phyloP scores from a whole-genome alignment of 139 green algal genomes.

The Protoeuglena noctilucae region DNA sequence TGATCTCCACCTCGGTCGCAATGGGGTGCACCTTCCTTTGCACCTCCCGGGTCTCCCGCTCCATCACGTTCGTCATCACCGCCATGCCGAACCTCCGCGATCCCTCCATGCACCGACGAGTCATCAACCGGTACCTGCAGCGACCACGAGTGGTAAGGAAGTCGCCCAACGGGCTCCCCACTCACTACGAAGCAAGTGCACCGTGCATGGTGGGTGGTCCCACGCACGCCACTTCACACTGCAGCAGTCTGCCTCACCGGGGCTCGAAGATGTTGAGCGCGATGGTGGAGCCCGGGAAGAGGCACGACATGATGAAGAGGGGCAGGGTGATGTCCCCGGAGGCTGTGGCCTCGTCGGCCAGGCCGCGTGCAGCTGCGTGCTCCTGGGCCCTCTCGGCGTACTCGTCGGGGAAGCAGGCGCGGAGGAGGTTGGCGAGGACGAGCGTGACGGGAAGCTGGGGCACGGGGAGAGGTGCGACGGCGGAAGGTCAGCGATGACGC shows the following conservation, averaged over 20 bases:
- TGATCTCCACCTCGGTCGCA: conserved; percentile 3
- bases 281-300: conserved; percentile 70
- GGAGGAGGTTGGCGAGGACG: conserved; percentile 48
- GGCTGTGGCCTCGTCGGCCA: conserved; percentile 3
- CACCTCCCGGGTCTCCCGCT: too few species aligned
- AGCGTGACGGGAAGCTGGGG: conserved; percentile 45
- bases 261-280: conserved; percentile 93
- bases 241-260: conserved; percentile 17
- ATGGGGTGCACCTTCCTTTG: conserved; percentile 15
- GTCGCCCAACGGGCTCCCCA: neutral
- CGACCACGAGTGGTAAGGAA: neutral
- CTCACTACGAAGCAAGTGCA: too few species aligned
- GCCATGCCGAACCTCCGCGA: conserved; percentile 57
- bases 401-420: conserved; percentile 45
- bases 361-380: neutral
- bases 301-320: conserved; percentile 75
- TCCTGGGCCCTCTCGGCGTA: conserved; percentile 31
- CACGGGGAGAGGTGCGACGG: neutral
- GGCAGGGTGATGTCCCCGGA: conserved; percentile 24
- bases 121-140: conserved; percentile 67
- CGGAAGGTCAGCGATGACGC: too few species aligned
- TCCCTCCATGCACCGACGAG: conserved; percentile 61
- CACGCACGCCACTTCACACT: too few species aligned
- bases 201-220: too few species aligned
- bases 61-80: conserved; percentile 9